Evolutionary conservation across 2,329 filamentous ascomycete genomes (phyloP), one percentile per base, ranked within the genome.

Genomic region (Myriosclerotinia curreyana): DNA sequence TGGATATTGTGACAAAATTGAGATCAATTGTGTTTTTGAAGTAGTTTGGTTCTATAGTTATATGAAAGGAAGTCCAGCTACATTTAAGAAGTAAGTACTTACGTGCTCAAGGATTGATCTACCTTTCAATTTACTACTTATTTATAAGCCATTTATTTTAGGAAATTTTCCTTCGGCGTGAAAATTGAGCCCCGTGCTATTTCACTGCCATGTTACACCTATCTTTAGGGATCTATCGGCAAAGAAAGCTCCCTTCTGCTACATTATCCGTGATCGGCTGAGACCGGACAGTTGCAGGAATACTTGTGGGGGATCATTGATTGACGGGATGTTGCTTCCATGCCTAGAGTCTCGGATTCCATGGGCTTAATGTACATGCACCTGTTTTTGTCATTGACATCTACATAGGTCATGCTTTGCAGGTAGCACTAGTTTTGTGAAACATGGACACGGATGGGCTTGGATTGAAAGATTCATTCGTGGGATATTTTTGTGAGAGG

Each of bases 291-390:
- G 17, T 44, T 17, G 25, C 25, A 46, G 25, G 12, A 56, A 56
- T 46, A 15, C 38, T 46, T 38, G 40, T 44, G 38, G 5, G 2
- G 25, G 11, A 8, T n/a, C 31, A 9, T 44, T n/a, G 14, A 46
- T 31, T 40, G 25, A 44, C 54, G 54, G 54, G 40, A 31, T 11
- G 12, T 22, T 56, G 38, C 25, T 44, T 28, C 53, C 9, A 44
- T 44, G 11, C 25, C 7, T 31, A 15, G 9, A 31, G 2, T n/a
- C 42, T 55, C 14, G 40, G 22, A 54, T 40, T 17, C 25, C n/a
- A 42, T 40, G n/a, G 28, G 53, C 53, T 55, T 31, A 15, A 46
- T 46, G 54, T 34, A 34, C 15, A 56, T 56, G 40, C 25, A 56
- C 22, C 38, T 56, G 22, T 11, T 56, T 56, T n/a, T n/a, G 38